A percentile compares a stretch with the other conserved stretches of the same genome.
Evolutionary conservation across 495 filamentous ascomycete species (phyloP).

Genomic region (Tuber melanosporum): DNA sequence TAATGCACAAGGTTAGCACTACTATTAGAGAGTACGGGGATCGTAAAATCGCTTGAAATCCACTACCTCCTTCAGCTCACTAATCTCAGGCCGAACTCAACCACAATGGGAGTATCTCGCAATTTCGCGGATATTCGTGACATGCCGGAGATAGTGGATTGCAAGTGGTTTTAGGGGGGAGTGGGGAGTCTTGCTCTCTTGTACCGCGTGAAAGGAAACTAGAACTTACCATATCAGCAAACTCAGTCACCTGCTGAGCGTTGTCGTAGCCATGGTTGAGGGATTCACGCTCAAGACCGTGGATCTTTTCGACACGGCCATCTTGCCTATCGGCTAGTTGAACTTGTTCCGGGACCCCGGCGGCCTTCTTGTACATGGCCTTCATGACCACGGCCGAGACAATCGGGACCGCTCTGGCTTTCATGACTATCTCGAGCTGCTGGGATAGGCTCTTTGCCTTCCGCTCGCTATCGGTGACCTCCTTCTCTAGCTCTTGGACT

Average conservation of each 20-base stretch:
- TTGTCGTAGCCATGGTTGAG: neutral
- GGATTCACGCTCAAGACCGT: neutral
- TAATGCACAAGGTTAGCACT: no score
- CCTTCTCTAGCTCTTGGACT: neutral
- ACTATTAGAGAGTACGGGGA: no score
- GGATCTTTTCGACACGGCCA: neutral
- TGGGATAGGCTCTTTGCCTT: neutral
- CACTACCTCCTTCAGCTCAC: no score
- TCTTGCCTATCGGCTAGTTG: neutral
- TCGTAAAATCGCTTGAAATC: no score
- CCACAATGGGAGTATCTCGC: neutral
- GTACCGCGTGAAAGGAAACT: neutral
- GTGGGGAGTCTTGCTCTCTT: neutral
- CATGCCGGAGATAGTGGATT: neutral
- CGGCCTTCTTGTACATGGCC: neutral
- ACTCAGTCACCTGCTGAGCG: neutral
- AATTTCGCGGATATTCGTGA: neutral
- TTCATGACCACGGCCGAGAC: neutral
- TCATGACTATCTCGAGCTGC: neutral
- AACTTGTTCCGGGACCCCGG: neutral
- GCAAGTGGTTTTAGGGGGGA: neutral
- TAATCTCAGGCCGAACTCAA: neutral
- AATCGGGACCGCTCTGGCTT: neutral
- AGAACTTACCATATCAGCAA: neutral
- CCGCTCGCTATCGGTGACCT: neutral